Base-by-base conservation (phyloP, 2,329 filamentous ascomycete genomes). In the Fonsecaea monophora region DNA sequence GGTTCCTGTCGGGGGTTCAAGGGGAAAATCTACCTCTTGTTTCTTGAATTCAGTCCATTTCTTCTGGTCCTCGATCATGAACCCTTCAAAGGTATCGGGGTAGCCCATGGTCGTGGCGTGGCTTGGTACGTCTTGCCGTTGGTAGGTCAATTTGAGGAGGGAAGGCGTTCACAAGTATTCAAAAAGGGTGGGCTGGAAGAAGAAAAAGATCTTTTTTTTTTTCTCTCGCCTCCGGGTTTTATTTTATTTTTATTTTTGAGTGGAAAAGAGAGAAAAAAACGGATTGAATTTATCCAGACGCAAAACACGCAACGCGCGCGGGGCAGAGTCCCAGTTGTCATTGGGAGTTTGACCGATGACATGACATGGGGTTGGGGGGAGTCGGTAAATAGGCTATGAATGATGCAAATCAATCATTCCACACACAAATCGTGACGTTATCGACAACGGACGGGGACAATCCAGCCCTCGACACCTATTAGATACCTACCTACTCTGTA, bases 21-120 rank as follows among this genome's bases (percentile, higher is more conserved):
- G 55, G 55, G 7, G 15, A 13, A 10, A 13, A 57, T 78, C 67
- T 74, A 87, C 85, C 71, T 83, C 81, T 75, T 85, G 78, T 77
- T 85, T 86, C 73, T 84, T 82, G 77, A 88, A 88, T 21, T 82
- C 78, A 69, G 80, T 84, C 81, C 84, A 87, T 75, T 90, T 88
- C 81, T 92, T 90, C 74, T 89, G 82, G 75, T 89, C 88, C 66
- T 88, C 82, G 70, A 85, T 79, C 76, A 81, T 80, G 74, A 81
- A 82, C 48, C 80, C 80, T 68, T 81, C 77, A 56, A 80, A 80
- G 72, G 78, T 77, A 35, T 82, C 80, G 59, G 79, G 80, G 66
- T 82, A 82, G 66, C 78, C 77, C 81, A 82, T 82, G 62, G 35
- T 64, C 38, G 67, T 45, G 32, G 35, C 25, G 25, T 25, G 25